Base-by-base conservation (phyloP, 257 asterid genomes). In the Jacaranda mimosifolia region DNA sequence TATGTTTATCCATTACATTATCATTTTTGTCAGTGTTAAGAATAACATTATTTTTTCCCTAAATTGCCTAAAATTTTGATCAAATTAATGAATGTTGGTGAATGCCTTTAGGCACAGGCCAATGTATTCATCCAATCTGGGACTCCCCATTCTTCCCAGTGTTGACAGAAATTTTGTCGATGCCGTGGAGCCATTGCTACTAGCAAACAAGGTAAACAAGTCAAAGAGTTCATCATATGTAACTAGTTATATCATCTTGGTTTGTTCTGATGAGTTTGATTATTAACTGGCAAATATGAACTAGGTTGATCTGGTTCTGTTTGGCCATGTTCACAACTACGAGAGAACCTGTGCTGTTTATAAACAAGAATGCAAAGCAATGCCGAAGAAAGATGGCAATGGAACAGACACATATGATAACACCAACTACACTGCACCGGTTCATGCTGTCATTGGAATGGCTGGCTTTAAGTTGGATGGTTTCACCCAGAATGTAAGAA, bases 311-410 rank as follows among this genome's bases (percentile, higher is more conserved):
- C 70, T 94, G 62, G 96, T 69, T 15, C 76, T 94, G 51, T 93
- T 89, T 58, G 98, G 98, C 2, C 98, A 94, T 70, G 97, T 94
- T 46, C 98, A 94, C 86, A 94, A 94, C 84, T 94, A 92, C 13
- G 98, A 94, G 81, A 86, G 98, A 78, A 92, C 91, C 3, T 94
- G 98, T 32, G 92, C 89, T 3, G 91, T 94, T 12, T 91, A 91
- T 40, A 66, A 81, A 52, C 63, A 82, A 13, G 45, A 86, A 81
- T 94, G 98, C 94, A 78, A 70, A 68, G 87, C 89, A 46, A 72
- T 80, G 87, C 98, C 98, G 14, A 70, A 12, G 14, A 92, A 90
- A 78, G 94, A 86, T 77, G 73, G 56, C 6, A 76, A 79, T 55
- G 96, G 97, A 68, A 78, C 74, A 0, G 90, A 94, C 76, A 87